A percentile compares a stretch with the other conserved stretches of the same genome.
Conservation (phyloP, 371 early-diverging fungal genomes). For the Mortierella sp. region DNA sequence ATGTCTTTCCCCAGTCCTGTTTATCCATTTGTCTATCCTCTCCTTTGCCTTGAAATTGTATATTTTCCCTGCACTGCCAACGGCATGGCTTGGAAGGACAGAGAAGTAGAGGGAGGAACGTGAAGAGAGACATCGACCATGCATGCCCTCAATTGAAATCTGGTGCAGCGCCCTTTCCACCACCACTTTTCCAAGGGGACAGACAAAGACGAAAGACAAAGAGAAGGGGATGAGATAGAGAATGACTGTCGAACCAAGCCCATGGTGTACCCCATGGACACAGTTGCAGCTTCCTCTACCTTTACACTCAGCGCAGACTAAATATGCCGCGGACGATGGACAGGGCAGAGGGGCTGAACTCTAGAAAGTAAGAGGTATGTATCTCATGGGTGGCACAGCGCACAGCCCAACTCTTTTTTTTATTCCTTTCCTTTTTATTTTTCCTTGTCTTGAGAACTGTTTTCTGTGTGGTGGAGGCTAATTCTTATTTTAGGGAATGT, state of each 20-base stretch:
- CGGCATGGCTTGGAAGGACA: not conserved
- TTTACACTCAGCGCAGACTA: too few species aligned
- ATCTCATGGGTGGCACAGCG: not conserved
- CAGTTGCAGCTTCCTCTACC: too few species aligned
- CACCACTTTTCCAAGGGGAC: not conserved
- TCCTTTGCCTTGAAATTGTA: not conserved
- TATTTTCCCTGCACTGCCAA: not conserved
- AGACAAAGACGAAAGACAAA: not conserved
- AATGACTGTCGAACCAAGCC: not conserved
- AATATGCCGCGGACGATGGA: too few species aligned
- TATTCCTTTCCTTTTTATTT: not conserved
- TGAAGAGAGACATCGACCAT: not conserved
- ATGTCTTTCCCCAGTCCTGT: not conserved
- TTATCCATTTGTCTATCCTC: not conserved
- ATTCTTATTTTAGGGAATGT: not conserved
- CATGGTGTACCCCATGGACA: not conserved
- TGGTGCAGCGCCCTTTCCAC: conserved; percentile 8
- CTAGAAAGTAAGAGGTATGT: not conserved
- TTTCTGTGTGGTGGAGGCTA: not conserved
- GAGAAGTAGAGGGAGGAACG: not conserved
- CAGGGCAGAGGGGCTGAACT: too few species aligned
- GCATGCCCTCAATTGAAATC: not conserved
- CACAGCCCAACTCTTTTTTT: conserved; percentile 8
- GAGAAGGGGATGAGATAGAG: not conserved
- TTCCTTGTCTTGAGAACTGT: too few species aligned